Evolutionary conservation across 805 yeast species (phyloP).

Genomic region (Starmerella cellae): DNA sequence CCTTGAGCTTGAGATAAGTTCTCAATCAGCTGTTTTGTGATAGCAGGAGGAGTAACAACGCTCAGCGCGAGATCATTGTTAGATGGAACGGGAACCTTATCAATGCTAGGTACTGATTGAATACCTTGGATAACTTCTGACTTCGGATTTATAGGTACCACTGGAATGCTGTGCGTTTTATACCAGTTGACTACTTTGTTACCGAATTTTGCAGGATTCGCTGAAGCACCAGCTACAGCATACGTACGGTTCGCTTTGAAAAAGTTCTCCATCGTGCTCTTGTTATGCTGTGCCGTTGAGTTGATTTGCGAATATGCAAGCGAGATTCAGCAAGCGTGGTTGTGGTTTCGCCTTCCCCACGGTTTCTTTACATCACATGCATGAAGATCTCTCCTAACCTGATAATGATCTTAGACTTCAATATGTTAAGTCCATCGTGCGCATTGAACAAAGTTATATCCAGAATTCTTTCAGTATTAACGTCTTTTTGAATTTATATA

Average conservation of each 20-base stretch:
- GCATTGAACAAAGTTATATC: no score
- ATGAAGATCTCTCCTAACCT: no score
- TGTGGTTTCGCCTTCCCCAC: no score
- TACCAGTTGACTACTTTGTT: conserved; percentile 61
- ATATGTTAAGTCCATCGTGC: no score
- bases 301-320: no score
- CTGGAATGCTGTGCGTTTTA: conserved; percentile 40
- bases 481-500: no score
- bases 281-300: no score
- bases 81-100: conserved; percentile 18
- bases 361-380: no score
- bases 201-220: conserved; percentile 53
- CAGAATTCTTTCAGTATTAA: no score
- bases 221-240: conserved; percentile 62
- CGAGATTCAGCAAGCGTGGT: no score
- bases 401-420: no score
- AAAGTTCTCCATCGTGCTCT: conserved; percentile 34
- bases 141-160: conserved; percentile 52
- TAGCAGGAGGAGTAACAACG: conserved; percentile 62
- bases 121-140: conserved; percentile 36
- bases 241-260: conserved; percentile 42
- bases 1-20: conserved; percentile 27
- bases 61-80: conserved; percentile 35
- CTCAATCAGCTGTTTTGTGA: conserved; percentile 37
- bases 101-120: conserved; percentile 26